Evolutionary conservation across 805 yeast species (phyloP), one percentile per base, ranked within the genome.

Genomic region (Candida palmyrensis): DNA sequence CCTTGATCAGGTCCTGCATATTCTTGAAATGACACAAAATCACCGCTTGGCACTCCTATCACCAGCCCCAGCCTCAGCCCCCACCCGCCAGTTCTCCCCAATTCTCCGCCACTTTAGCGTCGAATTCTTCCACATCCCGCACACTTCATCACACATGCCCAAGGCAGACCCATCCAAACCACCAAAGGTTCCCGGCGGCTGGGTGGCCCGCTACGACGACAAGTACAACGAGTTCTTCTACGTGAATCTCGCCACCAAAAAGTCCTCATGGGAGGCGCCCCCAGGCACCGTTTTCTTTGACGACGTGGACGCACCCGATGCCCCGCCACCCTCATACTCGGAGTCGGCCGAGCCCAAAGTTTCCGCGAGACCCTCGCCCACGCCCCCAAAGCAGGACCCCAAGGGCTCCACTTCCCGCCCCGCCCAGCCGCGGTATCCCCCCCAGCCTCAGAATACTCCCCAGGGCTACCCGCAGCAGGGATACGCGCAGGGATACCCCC

Each of bases 221-320:
- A 66, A 78, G 37, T 82, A 82, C 52, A 67, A 71, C 31, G 75
- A 82, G 2, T 86, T 80, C 79, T 90, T 79, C 55, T 90, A 79
- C 49, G 95, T 90, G n/a, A 68, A 87, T 46, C 59, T 83, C 42
- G 49, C 67, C 11, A 74, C 85, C 10, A 81, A 83, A 39, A 65
- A 75, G 44, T 85, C 96, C 0, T 96, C 88, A 56, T 90, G 97
- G 97, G 95, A 85, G 33, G 76, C 79, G 10, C 97, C 96, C 11
- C 38, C 23, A 21, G 54, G 56, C 2, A 75, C 85, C 0, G 52
- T 44, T 2, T 71, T 73, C 51, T 28, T 15, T 14, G 37, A 32
- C 3, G n/a, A n/a, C n/a, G 38, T 32, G 3, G 36, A 40, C 7
- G 35, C 41, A 3, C 47, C 38, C 3, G 58, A 46, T 6, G 55